Evolutionary conservation across 2,329 filamentous ascomycete species (phyloP).

Genomic region (Akanthomyces lecanii): DNA sequence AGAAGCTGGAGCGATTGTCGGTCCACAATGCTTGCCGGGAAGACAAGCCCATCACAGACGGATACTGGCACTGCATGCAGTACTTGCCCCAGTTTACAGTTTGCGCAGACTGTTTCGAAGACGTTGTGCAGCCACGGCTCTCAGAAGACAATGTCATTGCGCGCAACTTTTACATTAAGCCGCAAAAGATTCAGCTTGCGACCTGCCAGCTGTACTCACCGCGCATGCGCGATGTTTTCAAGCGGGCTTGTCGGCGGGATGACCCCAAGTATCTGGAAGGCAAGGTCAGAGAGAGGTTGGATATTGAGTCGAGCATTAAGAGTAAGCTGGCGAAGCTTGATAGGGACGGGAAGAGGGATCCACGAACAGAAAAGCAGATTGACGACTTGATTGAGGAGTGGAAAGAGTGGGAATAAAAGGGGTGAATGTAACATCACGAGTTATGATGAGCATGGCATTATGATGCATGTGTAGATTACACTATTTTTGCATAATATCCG

Average conservation of each 20-base stretch:
- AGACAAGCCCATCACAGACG: conserved; percentile 57
- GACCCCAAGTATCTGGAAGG: conserved; percentile 61
- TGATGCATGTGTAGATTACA: neutral
- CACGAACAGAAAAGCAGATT: conserved; percentile 40
- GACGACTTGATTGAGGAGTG: conserved; percentile 53
- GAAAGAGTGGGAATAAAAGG: conserved; percentile 49
- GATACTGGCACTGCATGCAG: conserved; percentile 74
- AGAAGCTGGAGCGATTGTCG: conserved; percentile 57
- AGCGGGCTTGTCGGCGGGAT: conserved; percentile 58
- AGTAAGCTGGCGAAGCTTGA: conserved; percentile 47
- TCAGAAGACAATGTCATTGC: conserved; percentile 52
- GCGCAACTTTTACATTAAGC: conserved; percentile 59
- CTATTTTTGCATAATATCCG: neutral
- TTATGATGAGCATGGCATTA: neutral
- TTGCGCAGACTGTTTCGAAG: conserved; percentile 81
- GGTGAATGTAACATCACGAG: neutral
- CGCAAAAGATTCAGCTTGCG: conserved; percentile 50
- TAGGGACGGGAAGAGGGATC: conserved; percentile 30
- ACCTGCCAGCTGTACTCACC: conserved; percentile 77
- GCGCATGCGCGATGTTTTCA: conserved; percentile 73
- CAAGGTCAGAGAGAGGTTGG: conserved; percentile 55
- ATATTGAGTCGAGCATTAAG: conserved; percentile 56
- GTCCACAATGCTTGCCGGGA: conserved; percentile 59
- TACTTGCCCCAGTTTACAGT: conserved; percentile 73
- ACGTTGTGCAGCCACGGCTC: conserved; percentile 68